Conservation (phyloP, 2,329 filamentous ascomycete genomes). For the Hypoxylon sp. region DNA sequence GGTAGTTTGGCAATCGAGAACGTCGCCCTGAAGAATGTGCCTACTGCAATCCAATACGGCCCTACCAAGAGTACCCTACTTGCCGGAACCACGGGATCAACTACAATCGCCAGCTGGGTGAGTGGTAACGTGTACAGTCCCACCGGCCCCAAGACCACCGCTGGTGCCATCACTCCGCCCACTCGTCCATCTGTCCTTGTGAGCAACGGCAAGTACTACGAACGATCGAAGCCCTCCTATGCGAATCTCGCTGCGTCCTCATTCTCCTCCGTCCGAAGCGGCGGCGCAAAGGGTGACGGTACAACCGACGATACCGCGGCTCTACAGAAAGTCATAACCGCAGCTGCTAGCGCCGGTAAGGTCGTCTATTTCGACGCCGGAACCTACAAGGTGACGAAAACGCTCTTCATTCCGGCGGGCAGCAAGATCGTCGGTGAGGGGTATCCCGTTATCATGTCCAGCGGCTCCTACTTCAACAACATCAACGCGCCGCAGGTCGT, state of each 20-base stretch:
- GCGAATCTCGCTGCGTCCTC: slow-evolving; percentile 68
- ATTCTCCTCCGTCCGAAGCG: slow-evolving; percentile 78
- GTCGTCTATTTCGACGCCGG: slow-evolving; percentile 75
- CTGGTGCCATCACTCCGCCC: slow-evolving; percentile 63
- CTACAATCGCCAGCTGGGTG: slow-evolving; percentile 70
- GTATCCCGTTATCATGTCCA: slow-evolving; percentile 67
- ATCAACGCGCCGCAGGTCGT: slow-evolving; percentile 69
- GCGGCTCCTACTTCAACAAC: slow-evolving; percentile 65
- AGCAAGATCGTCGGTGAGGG: slow-evolving; percentile 73
- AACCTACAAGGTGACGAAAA: slow-evolving; percentile 72
- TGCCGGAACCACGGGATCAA: slow-evolving; percentile 64
- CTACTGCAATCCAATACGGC: slow-evolving; percentile 60
- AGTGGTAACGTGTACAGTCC: slow-evolving; percentile 76
- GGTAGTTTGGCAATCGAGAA: slow-evolving; percentile 66
- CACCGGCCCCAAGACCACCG: slow-evolving; percentile 62
- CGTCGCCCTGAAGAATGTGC: slow-evolving; percentile 60
- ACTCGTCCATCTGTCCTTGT: slow-evolving; percentile 70
- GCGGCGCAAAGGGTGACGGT: slow-evolving; percentile 81
- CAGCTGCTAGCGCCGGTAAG: slow-evolving; percentile 66
- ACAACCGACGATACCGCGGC: slow-evolving; percentile 80
- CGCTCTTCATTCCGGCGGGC: slow-evolving; percentile 64
- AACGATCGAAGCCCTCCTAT: slow-evolving; percentile 84
- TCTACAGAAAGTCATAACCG: slow-evolving; percentile 75
- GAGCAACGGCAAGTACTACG: slow-evolving; percentile 71
- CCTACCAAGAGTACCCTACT: slow-evolving; percentile 67